Evolutionary conservation across 371 early-diverging fungal genomes (phyloP).

Genomic region (Batrachochytrium dendrobatidis): DNA sequence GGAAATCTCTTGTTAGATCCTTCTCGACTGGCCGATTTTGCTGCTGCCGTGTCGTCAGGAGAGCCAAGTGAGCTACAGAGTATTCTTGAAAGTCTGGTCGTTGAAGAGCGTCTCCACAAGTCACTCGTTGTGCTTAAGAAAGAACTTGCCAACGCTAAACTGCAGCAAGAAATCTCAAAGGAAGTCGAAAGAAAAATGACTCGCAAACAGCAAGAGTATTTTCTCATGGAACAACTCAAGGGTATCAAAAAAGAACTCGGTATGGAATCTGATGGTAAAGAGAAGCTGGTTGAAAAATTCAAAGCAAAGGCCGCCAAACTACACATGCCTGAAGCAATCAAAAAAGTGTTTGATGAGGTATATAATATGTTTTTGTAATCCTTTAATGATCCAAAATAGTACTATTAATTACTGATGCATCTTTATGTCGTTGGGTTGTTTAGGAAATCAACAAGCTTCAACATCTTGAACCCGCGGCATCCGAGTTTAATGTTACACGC

Average conservation of each 20-base stretch:
- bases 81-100: slow-evolving; percentile 77
- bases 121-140: slow-evolving; percentile 88
- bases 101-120: slow-evolving; percentile 88
- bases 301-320: slow-evolving; percentile 72
- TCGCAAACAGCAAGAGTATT: slow-evolving; percentile 92
- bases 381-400: too few species aligned
- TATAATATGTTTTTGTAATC: background rate
- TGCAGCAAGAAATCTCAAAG: slow-evolving; percentile 91
- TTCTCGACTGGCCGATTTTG: slow-evolving; percentile 90
- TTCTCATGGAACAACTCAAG: slow-evolving; percentile 95
- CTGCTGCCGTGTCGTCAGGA: slow-evolving; percentile 88
- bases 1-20: slow-evolving; percentile 94
- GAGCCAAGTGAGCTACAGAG: slow-evolving; percentile 81
- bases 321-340: slow-evolving; percentile 82
- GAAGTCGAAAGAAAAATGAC: slow-evolving; percentile 95
- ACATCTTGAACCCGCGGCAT: slow-evolving; percentile 89
- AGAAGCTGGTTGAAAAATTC: slow-evolving; percentile 89
- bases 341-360: slow-evolving; percentile 92
- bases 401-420: background rate
- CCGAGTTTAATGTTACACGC: slow-evolving; percentile 94
- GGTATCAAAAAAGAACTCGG: slow-evolving; percentile 97
- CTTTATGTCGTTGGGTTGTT: background rate
- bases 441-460: slow-evolving; percentile 86
- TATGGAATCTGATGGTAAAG: slow-evolving; percentile 92
- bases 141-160: slow-evolving; percentile 90